Percentiles rank a stretch among this genome's conserved stretches.
phyloP scores from a whole-genome alignment of 1,284 basidiomycete species.

The Rhodotorula sp. region DNA sequence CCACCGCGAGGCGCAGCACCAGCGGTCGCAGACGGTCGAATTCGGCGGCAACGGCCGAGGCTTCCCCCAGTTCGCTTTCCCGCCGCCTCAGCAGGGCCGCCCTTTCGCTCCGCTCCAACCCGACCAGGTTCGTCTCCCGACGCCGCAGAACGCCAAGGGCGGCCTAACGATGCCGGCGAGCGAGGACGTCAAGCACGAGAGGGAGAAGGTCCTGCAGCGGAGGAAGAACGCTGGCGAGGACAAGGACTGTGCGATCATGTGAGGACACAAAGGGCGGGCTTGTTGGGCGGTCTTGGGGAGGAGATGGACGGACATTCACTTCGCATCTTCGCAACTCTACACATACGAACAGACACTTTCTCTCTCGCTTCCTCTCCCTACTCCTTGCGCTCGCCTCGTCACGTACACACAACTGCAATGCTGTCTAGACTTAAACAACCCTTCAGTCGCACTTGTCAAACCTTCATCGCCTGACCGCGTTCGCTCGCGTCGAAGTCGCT shows the following conservation, averaged over 20 bases:
- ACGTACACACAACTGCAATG: not conserved
- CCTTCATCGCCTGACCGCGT: too few species aligned
- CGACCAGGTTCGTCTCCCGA: conserved; percentile 23
- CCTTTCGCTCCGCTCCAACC: not conserved
- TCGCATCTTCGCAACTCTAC: not conserved
- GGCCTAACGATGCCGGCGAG: conserved; percentile 29
- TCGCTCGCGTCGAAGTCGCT: too few species aligned
- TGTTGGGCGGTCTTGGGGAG: not conserved
- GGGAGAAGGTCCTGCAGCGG: conserved; percentile 41
- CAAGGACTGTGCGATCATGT: conserved; percentile 38
- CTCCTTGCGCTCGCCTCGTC: not conserved
- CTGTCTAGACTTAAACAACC: not conserved
- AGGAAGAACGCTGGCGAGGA: conserved; percentile 42
- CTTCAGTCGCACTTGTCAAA: too few species aligned
- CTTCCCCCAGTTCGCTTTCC: not conserved
- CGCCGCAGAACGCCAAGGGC: conserved; percentile 12
- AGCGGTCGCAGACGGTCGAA: not conserved
- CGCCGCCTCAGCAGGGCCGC: not conserved
- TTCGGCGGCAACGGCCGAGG: not conserved
- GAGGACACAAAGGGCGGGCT: not conserved
- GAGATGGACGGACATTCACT: not conserved
- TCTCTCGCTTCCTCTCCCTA: too few species aligned
- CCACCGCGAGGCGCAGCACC: not conserved
- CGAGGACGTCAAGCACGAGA: conserved; percentile 13
- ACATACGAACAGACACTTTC: not conserved